phyloP scores from a whole-genome alignment of 176 grass and related monocot species.

The Carex scoparia region DNA sequence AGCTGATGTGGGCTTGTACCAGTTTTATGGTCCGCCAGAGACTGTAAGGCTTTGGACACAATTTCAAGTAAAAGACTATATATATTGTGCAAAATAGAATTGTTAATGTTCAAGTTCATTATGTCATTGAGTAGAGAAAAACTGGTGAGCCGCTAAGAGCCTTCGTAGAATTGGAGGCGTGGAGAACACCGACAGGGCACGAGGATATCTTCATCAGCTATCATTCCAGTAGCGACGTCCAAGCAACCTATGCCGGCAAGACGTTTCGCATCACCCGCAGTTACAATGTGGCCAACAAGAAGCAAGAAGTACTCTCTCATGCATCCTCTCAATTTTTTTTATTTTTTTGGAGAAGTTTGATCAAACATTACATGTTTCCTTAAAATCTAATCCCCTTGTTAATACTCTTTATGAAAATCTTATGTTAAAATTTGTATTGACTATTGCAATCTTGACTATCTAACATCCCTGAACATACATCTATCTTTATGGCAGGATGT shows the following conservation, averaged over 20 bases:
- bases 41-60: slow-evolving; percentile 7
- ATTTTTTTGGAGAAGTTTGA: neutral
- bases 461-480: neutral
- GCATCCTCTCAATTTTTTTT: neutral
- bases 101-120: neutral
- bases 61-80: neutral
- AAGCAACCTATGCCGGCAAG: slow-evolving; percentile 47
- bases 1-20: slow-evolving; percentile 35
- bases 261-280: slow-evolving; percentile 30
- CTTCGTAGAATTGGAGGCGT: slow-evolving; percentile 40
- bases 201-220: slow-evolving; percentile 58
- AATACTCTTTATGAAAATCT: neutral
- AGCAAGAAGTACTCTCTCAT: slow-evolving; percentile 27
- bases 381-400: neutral
- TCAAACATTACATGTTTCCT: neutral
- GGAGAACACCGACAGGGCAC: slow-evolving; percentile 22
- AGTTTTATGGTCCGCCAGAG: slow-evolving; percentile 18
- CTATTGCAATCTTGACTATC: neutral
- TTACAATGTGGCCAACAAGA: slow-evolving; percentile 33
- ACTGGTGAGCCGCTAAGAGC: slow-evolving; percentile 42
- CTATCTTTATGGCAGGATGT: slow-evolving; percentile 25
- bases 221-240: slow-evolving; percentile 44
- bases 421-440: neutral
- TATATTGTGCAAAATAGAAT: neutral
- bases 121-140: slow-evolving; percentile 32